Base-by-base conservation (phyloP, 1,284 basidiomycete genomes). In the Ganoderma lucidum region DNA sequence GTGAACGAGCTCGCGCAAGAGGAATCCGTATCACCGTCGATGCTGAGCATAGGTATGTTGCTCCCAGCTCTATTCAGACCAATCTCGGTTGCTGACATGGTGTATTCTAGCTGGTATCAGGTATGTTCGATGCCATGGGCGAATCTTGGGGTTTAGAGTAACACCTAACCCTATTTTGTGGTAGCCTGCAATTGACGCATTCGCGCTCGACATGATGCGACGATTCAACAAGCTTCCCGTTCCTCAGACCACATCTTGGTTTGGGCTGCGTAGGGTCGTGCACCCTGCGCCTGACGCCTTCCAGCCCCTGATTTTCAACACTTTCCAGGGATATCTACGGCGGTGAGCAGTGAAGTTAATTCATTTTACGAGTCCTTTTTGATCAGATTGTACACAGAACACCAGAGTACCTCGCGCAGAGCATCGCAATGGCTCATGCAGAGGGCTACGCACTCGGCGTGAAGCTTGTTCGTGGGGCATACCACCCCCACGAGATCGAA, bases 401-500 rank as follows among this genome's bases (percentile, higher is more conserved):
- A 1, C 91, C 91, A 0, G 80, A 83, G 41, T 90, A 96, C 70
- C 86, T 98, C n/a, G 82, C 83, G 0, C 87, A 88, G 37, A 87
- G 90, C 42, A 80, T 97, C 56, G 81, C 82, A 23, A 90, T 94
- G 68, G 93, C 97, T 10, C 84, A 88, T 70, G 80, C 80, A 60
- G 84, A 91, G 74, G 86, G 88, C 62, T 98, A 96, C 79, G 86
- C 93, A 0, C 87, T 98, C 1, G 97, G 97, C 30, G 90, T 97
- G 72, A 99, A 99, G 82, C 92, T 99, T 66, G 97, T 99, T 37
- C 90, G 97, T 28, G 97, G 97, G 0, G 97, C 97, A 1, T 99
- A 98, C 80, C 94, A 97, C 75, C 87, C 90, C 1, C 86, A 92
- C 65, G 97, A 98, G 79, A 78, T 89, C 51, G 83, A 83, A n/a